A percentile compares a stretch with the other conserved stretches of the same genome.
phyloP scores from a whole-genome alignment of 192 early-diverging fungal genomes.

The Rhizophagus sp. region DNA sequence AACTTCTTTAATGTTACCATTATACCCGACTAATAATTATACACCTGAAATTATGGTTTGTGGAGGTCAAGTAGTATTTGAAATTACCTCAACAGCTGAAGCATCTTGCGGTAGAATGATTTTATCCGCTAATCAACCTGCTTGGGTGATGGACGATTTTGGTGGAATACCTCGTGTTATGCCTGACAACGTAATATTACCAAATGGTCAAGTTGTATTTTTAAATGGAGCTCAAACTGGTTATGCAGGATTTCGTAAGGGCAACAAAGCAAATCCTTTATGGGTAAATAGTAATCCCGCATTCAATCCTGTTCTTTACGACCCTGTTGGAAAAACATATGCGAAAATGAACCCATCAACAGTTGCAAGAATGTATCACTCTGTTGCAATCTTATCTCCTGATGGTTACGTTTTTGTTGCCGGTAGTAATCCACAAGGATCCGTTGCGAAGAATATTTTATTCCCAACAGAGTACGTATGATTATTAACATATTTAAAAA shows the following conservation, averaged over 20 bases:
- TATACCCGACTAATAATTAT: conserved; percentile 55
- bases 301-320: conserved; percentile 35
- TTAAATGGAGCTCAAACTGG: conserved; percentile 62
- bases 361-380: conserved; percentile 42
- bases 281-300: conserved; percentile 27
- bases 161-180: conserved; percentile 46
- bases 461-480: neutral
- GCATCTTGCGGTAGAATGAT: conserved; percentile 51
- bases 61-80: conserved; percentile 48
- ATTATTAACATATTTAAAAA: no score
- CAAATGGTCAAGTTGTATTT: conserved; percentile 56
- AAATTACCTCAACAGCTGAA: conserved; percentile 35
- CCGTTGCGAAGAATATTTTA: neutral
- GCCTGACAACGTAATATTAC: conserved; percentile 49
- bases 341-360: conserved; percentile 39
- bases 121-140: conserved; percentile 38
- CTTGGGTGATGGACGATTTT: conserved; percentile 56
- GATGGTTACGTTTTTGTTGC: conserved; percentile 40
- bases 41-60: conserved; percentile 59
- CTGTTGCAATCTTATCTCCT: conserved; percentile 25
- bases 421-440: conserved; percentile 41
- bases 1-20: conserved; percentile 53
- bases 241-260: conserved; percentile 45
- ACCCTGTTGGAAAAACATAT: conserved; percentile 29
- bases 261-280: neutral